Conservation (phyloP, 2,329 filamentous ascomycete genomes). For the Cytospora piceicola region DNA sequence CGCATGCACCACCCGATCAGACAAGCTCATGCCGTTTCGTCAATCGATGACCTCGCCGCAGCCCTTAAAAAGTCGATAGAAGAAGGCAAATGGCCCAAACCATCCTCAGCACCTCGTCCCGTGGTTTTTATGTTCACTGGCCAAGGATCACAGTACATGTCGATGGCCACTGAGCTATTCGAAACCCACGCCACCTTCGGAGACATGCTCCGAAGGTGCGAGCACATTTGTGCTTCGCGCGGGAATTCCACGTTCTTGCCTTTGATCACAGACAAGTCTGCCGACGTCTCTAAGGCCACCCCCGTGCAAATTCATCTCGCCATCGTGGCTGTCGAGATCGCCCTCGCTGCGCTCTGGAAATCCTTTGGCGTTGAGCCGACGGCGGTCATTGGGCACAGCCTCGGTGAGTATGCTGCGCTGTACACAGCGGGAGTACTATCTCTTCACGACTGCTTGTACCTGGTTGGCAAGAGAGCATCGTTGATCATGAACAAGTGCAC, state of each 20-base stretch:
- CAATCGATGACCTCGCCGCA: conserved; percentile 45
- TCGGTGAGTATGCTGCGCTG: conserved; percentile 68
- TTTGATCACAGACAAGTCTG: neutral
- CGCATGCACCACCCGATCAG: conserved; percentile 63
- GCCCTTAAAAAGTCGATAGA: conserved; percentile 40
- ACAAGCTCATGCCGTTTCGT: conserved; percentile 49
- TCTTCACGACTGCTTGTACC: conserved; percentile 69
- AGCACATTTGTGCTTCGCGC: neutral
- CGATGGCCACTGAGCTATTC: conserved; percentile 48
- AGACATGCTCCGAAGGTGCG: neutral
- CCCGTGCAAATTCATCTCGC: conserved; percentile 43
- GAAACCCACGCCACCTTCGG: conserved; percentile 28
- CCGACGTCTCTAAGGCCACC: neutral
- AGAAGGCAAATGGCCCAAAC: conserved; percentile 45
- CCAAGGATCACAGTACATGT: conserved; percentile 57
- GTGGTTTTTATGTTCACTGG: conserved; percentile 59
- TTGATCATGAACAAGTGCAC: conserved; percentile 68
- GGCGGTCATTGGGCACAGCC: conserved; percentile 50
- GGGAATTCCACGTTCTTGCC: neutral
- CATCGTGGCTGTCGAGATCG: conserved; percentile 34
- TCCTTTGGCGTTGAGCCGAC: conserved; percentile 46
- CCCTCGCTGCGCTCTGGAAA: conserved; percentile 43
- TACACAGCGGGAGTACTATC: conserved; percentile 72
- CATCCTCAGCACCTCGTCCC: conserved; percentile 37
- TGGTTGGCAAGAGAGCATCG: conserved; percentile 69